Evolutionary conservation across 192 early-diverging fungal genomes (phyloP), one percentile per base, ranked within the genome.

Genomic region (Fimicolochytrium jonesii): DNA sequence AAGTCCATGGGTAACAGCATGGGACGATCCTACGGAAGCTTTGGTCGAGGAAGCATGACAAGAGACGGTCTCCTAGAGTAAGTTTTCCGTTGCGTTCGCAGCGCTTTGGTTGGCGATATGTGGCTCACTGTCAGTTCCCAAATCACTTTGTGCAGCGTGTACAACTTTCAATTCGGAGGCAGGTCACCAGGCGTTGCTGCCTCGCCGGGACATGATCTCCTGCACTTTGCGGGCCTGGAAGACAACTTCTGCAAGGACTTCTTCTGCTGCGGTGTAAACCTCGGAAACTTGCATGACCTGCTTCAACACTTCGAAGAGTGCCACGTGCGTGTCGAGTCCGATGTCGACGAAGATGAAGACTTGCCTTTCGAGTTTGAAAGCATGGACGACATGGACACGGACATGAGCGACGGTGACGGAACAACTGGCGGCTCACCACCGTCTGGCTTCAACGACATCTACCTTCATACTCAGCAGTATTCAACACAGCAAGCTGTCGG

Each of bases 261-360:
- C 66, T 81, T 81, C 49, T 98, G 95, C 82, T 98, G 95, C 67
- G 95, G 94, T 26, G 80, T 91, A 30, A 74, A 88, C 35, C 80
- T 98, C 47, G 83, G 83, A 57, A 90, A 92, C 71, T 76, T 98
- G 64, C 95, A 98, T 77, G 93, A 92, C 61, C 87, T 98, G 44
- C 74, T 98, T 29, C 92, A 93, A 74, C 95, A 98, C 72, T 95
- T 91, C 68, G 95, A 98, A 77, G 95, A 98, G 67, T 85, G 82
- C 66, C 94, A 97, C 61, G 91, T 92, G 25, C 85, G 85, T 31
- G 82, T 93, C 41, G 93, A 93, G 70, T 85, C 89, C 10, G 94
- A 97, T 56, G 74, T 84, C 50, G 82, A 84, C 25, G 68, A 71
- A 35, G 92, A 94, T 57, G 88, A 90, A 41, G 84, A 83, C 35